Evolutionary conservation across 2,329 filamentous ascomycete species (phyloP).

Genomic region (Cladosporium austrohemisphaericum): DNA sequence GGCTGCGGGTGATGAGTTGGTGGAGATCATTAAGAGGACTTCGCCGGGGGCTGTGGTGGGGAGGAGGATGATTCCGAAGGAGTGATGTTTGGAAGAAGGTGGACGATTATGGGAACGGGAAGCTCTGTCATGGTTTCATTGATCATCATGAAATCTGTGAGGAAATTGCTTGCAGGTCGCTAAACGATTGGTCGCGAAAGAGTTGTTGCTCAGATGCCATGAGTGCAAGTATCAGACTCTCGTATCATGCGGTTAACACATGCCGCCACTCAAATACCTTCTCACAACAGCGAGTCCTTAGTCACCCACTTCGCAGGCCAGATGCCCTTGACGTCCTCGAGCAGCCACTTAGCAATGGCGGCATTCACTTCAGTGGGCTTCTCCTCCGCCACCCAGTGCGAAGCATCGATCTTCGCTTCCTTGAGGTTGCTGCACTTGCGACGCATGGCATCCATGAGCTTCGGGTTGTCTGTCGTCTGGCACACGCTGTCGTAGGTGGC

Average conservation of each 20-base stretch:
- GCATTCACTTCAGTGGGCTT: conserved; percentile 26
- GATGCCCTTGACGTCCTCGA: conserved; percentile 19
- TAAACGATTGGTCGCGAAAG: no score
- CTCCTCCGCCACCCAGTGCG: conserved; percentile 29
- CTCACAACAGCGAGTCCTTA: neutral
- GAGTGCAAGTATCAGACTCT: no score
- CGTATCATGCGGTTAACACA: no score
- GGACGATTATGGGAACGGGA: no score
- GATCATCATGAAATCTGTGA: neutral
- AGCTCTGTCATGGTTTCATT: neutral
- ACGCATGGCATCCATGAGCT: conserved; percentile 21
- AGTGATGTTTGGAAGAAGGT: no score
- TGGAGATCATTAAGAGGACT: conserved; percentile 20
- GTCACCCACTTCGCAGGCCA: conserved; percentile 24
- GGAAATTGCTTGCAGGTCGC: no score
- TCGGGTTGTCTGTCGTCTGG: conserved; percentile 29
- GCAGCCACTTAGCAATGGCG: conserved; percentile 25
- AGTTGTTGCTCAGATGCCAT: no score
- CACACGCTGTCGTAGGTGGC: conserved; percentile 40
- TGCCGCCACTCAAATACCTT: no score
- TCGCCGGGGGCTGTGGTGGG: conserved; percentile 18
- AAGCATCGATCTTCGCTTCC: conserved; percentile 20
- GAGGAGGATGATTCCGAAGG: conserved; percentile 9
- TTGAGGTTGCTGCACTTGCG: conserved; percentile 9
- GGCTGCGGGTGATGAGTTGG: conserved; percentile 29